These are phyloP conservation scores for Pythium dissimile DNA, from an alignment of 352 stramenopile genomes.

Conservation along the genomic window DNA sequence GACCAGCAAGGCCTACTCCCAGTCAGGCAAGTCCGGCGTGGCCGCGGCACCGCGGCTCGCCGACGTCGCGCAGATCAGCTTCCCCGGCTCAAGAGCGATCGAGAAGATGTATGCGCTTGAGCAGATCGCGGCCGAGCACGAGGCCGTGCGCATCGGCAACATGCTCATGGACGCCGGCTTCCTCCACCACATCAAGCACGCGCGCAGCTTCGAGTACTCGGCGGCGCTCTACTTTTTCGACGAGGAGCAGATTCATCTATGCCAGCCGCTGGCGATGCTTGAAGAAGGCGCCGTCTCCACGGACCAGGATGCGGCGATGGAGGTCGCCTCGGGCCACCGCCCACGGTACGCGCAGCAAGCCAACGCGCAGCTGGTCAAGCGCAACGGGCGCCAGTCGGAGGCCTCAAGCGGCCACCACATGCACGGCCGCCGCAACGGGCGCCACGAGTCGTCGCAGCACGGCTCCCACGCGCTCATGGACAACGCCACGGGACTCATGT, in stretches of 20 bases:
- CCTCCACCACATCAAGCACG: slow-evolving; percentile 34
- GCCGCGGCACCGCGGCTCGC: not conserved
- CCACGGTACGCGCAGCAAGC: slow-evolving; percentile 7
- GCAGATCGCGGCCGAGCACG: slow-evolving; percentile 8
- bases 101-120: slow-evolving; percentile 17
- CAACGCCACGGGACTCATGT: slow-evolving; percentile 8
- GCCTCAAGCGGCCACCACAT: not conserved
- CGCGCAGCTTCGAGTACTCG: slow-evolving; percentile 21
- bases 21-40: not conserved
- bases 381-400: not conserved
- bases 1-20: not conserved
- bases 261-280: slow-evolving; percentile 27
- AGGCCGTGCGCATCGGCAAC: slow-evolving; percentile 38
- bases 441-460: slow-evolving; percentile 15
- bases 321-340: not conserved
- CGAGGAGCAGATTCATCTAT: slow-evolving; percentile 25
- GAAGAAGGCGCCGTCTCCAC: slow-evolving; percentile 17
- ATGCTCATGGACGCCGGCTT: slow-evolving; percentile 32
- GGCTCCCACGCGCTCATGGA: slow-evolving; percentile 14
- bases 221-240: slow-evolving; percentile 31
- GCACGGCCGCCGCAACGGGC: not conserved
- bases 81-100: slow-evolving; percentile 24
- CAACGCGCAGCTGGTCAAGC: not conserved
- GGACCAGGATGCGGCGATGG: slow-evolving; percentile 2
- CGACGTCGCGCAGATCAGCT: slow-evolving; percentile 16